Evolutionary conservation across 306 rosid genomes (phyloP).

Genomic region (Rosa multiflora): DNA sequence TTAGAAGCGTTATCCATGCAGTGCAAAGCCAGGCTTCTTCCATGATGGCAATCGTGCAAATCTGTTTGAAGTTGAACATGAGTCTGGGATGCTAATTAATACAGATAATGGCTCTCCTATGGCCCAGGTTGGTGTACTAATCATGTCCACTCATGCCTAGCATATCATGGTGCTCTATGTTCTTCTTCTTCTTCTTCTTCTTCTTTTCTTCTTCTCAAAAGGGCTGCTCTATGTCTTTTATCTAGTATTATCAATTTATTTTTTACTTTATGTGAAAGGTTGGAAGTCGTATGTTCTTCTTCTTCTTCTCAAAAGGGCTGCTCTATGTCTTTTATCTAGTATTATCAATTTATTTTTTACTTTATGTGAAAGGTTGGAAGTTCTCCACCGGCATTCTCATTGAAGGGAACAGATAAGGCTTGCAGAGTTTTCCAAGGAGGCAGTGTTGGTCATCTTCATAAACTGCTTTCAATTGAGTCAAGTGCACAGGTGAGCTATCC

Average conservation of each 20-base stretch:
- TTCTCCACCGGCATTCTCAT: constrained; percentile 42
- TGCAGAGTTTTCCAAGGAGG: constrained; percentile 97
- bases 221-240: no score
- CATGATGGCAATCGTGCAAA: constrained; percentile 85
- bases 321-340: not conserved
- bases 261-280: no score
- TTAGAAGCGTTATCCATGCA: constrained; percentile 36
- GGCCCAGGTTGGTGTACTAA: constrained; percentile 62
- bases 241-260: no score
- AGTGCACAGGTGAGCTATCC: constrained; percentile 72
- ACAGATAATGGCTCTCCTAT: constrained; percentile 96
- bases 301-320: no score
- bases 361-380: constrained; percentile 66
- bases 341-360: constrained; percentile 2
- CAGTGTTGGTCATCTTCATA: constrained; percentile 88
- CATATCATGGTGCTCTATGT: constrained; percentile 1
- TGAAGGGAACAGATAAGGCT: constrained; percentile 35
- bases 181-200: not conserved
- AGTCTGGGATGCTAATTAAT: constrained; percentile 89
- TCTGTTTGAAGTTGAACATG: constrained; percentile 85
- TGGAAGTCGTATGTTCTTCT: no score
- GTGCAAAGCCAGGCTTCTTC: constrained; percentile 98
- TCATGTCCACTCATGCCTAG: constrained; percentile 10
- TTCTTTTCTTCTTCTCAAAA: no score
- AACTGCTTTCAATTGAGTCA: constrained; percentile 82